These are phyloP conservation scores for Globisporangium okanoganense DNA, from an alignment of 352 stramenopile species.

Conservation along the genomic window DNA sequence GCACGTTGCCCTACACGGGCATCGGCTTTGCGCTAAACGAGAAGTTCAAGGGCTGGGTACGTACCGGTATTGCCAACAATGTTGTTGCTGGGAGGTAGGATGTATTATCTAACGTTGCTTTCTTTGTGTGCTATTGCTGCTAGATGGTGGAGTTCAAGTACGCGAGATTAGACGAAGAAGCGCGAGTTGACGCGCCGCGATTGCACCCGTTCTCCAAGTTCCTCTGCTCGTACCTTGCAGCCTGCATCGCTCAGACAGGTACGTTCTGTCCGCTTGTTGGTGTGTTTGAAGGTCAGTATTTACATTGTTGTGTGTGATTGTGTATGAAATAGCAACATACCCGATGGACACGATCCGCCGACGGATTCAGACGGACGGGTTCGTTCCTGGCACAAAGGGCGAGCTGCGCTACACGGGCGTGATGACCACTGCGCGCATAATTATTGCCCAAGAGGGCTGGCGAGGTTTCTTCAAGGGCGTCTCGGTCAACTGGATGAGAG, in stretches of 20 bases:
- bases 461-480: constrained; percentile 85
- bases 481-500: constrained; percentile 84
- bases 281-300: not conserved
- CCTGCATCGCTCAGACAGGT: constrained; percentile 84
- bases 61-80: constrained; percentile 8
- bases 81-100: not conserved
- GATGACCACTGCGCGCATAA: constrained; percentile 58
- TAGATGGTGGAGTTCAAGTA: constrained; percentile 52
- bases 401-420: constrained; percentile 69
- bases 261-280: constrained; percentile 8
- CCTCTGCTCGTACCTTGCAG: constrained; percentile 78
- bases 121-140: not conserved
- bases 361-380: constrained; percentile 82
- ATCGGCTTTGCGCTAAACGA: constrained; percentile 86
- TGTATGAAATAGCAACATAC: constrained; percentile 54
- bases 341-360: constrained; percentile 83
- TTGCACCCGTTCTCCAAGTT: constrained; percentile 81
- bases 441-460: constrained; percentile 73
- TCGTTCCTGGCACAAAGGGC: constrained; percentile 40
- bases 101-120: not conserved
- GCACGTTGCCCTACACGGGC: constrained; percentile 82
- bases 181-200: constrained; percentile 15
- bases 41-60: constrained; percentile 72
- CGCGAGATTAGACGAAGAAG: constrained; percentile 26
- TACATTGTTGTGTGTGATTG: constrained; percentile 9